phyloP scores from a whole-genome alignment of 345 rosid genomes.

The Ceriops decandra region DNA sequence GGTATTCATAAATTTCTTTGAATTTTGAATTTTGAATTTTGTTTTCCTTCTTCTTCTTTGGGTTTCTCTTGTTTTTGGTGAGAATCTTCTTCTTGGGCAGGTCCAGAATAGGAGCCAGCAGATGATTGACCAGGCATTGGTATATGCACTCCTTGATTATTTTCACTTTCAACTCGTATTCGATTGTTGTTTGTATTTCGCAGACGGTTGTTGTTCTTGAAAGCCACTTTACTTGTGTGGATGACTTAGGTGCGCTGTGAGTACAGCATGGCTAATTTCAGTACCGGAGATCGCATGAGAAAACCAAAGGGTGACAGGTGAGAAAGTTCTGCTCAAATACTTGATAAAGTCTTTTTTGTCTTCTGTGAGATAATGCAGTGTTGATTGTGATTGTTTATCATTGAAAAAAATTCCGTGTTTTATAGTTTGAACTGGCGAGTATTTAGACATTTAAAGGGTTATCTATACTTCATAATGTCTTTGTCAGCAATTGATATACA shows the following conservation, averaged over 20 bases:
- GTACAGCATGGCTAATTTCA: constrained; percentile 95
- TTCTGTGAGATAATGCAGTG: not conserved
- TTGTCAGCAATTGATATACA: not conserved
- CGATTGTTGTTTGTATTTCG: not conserved
- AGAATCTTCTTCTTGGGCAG: constrained; percentile 26
- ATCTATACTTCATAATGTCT: not conserved
- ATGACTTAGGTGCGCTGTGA: constrained; percentile 68
- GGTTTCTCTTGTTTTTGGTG: too few species aligned
- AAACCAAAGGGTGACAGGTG: constrained; percentile 87
- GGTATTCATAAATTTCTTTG: constrained; percentile 31
- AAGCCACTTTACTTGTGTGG: not conserved
- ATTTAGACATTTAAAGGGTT: not conserved
- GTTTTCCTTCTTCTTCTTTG: not conserved
- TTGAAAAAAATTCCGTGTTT: not conserved
- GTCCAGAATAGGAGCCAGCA: constrained; percentile 79
- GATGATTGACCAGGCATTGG: constrained; percentile 68
- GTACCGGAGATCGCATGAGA: constrained; percentile 84
- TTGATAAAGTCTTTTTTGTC: not conserved
- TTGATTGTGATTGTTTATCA: not conserved
- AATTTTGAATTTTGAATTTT: not conserved
- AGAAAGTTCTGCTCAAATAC: not conserved
- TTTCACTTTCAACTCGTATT: not conserved
- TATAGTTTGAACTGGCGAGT: not conserved
- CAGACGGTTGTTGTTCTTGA: not conserved
- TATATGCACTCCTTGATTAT: constrained; percentile 17